phyloP scores from a whole-genome alignment of 2,329 filamentous ascomycete species.

The Fusarium pseudocircinatum region DNA sequence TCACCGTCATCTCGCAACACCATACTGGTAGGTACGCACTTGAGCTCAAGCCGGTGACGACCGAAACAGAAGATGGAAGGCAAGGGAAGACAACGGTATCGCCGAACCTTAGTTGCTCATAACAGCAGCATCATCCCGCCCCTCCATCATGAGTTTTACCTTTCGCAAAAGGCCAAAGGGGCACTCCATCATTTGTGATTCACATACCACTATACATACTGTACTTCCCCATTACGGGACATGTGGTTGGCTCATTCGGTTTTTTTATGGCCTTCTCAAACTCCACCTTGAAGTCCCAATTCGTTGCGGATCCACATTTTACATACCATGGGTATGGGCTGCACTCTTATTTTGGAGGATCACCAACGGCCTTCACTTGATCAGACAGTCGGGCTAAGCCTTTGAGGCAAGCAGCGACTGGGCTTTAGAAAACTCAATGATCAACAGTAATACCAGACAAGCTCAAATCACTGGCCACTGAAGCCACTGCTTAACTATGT shows the following conservation, averaged over 20 bases:
- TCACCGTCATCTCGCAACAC: constrained; percentile 10
- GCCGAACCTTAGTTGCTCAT: constrained; percentile 8
- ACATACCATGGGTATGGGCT: constrained; percentile 7
- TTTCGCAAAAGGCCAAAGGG: constrained; percentile 2
- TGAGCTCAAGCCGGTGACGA: neutral
- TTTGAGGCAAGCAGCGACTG: neutral
- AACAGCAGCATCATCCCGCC: constrained; percentile 31
- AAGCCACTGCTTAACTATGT: neutral
- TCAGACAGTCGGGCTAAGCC: neutral
- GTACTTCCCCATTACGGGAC: neutral
- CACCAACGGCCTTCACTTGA: constrained; percentile 28
- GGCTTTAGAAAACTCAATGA: neutral
- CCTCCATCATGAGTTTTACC: constrained; percentile 17
- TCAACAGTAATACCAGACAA: constrained; percentile 14
- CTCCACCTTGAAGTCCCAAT: constrained; percentile 6
- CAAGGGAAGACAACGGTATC: constrained; percentile 7
- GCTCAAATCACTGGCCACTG: constrained; percentile 18
- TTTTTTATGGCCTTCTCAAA: neutral
- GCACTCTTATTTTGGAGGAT: constrained; percentile 10
- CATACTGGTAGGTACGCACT: neutral
- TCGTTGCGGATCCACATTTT: constrained; percentile 18
- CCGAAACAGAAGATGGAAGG: neutral
- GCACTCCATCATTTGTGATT: neutral
- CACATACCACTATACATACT: neutral
- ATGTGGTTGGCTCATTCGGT: constrained; percentile 12